phyloP scores from a whole-genome alignment of 2,329 filamentous ascomycete species.

The Pseudopyrenochaeta lycopersici region DNA sequence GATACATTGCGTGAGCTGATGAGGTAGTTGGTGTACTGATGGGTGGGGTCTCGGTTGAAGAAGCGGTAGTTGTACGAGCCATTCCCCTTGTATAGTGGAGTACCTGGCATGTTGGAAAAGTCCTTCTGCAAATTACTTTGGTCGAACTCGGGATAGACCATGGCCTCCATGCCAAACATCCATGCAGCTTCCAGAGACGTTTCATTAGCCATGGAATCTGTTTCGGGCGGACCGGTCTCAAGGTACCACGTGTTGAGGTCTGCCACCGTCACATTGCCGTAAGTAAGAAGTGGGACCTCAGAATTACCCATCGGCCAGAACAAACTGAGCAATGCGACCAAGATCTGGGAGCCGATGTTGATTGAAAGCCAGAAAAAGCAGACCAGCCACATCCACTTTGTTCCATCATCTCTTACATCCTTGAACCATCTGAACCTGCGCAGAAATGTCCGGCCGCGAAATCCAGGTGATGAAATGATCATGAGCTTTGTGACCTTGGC shows the following conservation, averaged over 20 bases:
- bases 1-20: constrained; percentile 33
- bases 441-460: constrained; percentile 33
- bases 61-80: constrained; percentile 40
- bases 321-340: constrained; percentile 43
- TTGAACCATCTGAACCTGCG: constrained; percentile 38
- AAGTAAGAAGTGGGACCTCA: constrained; percentile 30
- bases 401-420: constrained; percentile 41
- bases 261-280: constrained; percentile 38
- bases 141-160: constrained; percentile 28
- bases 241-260: constrained; percentile 34
- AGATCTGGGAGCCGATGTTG: constrained; percentile 45
- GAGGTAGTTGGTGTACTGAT: constrained; percentile 38
- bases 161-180: constrained; percentile 40
- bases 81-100: constrained; percentile 35
- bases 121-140: constrained; percentile 24
- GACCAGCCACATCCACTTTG: constrained; percentile 44
- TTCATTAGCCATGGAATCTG: constrained; percentile 8
- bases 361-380: constrained; percentile 43
- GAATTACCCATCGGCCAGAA: constrained; percentile 48
- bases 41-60: constrained; percentile 42
- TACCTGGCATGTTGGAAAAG: constrained; percentile 30
- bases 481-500: constrained; percentile 46
- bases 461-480: constrained; percentile 42
- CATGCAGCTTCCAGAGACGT: constrained; percentile 36
- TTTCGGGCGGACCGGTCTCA: constrained; percentile 3